Evolutionary conservation across 352 stramenopile species (phyloP).

Genomic region (Pythium brachiatum): DNA sequence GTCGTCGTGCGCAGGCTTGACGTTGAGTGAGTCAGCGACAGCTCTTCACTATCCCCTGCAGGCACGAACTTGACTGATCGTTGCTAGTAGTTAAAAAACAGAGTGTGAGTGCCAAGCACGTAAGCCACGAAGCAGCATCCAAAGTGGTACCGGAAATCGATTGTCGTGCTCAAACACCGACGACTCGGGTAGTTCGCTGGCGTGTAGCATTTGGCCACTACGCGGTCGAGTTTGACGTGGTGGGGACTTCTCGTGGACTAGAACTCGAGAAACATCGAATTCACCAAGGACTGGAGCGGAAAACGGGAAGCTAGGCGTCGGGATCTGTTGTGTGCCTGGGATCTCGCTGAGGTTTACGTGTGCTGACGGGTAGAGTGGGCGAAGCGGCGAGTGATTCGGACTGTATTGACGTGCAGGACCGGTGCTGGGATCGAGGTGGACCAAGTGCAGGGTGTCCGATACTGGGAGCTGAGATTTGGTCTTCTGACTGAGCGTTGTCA

Average conservation of each 20-base stretch:
- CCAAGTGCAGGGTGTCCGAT: conserved; percentile 15
- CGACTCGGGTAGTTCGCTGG: conserved; percentile 2
- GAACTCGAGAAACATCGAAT: not conserved
- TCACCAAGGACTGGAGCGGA: not conserved
- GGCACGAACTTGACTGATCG: conserved; percentile 45
- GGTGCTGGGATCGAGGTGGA: conserved; percentile 7
- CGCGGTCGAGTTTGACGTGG: not conserved
- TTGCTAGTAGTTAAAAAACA: conserved; percentile 36
- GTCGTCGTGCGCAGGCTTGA: conserved; percentile 2
- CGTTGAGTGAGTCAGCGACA: conserved; percentile 39
- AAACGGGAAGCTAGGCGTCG: conserved; percentile 39
- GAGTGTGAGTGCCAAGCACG: no score
- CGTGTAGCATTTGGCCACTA: not conserved
- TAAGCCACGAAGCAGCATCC: no score
- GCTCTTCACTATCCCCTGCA: conserved; percentile 27
- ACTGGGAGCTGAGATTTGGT: conserved; percentile 20
- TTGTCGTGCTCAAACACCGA: conserved; percentile 32
- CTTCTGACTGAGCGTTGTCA: conserved; percentile 45
- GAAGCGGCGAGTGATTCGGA: conserved; percentile 23
- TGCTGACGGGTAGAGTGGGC: conserved; percentile 39
- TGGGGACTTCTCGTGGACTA: not conserved
- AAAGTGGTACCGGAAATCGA: conserved; percentile 48
- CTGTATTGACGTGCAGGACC: conserved; percentile 27
- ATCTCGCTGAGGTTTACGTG: conserved; percentile 55
- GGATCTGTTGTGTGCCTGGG: conserved; percentile 53